A percentile compares a stretch with the other conserved stretches of the same genome.
phyloP scores from a whole-genome alignment of 2,329 filamentous ascomycete genomes.

The Colletotrichum siamense region DNA sequence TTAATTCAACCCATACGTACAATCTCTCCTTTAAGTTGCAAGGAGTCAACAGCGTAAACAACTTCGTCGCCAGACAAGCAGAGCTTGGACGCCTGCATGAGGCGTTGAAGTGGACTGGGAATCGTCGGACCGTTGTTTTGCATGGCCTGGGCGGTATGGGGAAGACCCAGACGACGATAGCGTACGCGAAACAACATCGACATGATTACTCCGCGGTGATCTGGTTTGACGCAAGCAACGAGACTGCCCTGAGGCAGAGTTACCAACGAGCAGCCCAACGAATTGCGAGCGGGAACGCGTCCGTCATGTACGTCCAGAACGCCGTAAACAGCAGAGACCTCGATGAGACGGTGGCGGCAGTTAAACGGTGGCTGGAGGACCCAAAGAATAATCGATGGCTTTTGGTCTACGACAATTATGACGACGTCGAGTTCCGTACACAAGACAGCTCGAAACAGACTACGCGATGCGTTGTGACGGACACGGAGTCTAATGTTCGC shows the following conservation, averaged over 20 bases:
- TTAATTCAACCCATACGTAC: no score
- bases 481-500: background rate
- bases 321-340: conserved; percentile 28
- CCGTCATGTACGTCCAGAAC: conserved; percentile 25
- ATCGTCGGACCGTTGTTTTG: conserved; percentile 31
- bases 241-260: conserved; percentile 39
- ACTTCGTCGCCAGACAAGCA: background rate
- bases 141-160: conserved; percentile 49
- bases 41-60: background rate
- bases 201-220: conserved; percentile 42
- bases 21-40: background rate
- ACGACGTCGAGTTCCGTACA: conserved; percentile 36
- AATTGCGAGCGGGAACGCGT: conserved; percentile 32
- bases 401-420: conserved; percentile 46
- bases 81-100: background rate
- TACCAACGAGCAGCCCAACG: conserved; percentile 31
- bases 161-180: conserved; percentile 48
- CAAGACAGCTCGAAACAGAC: background rate
- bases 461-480: rapidly evolving
- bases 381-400: conserved; percentile 41
- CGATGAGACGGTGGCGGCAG: conserved; percentile 29
- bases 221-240: conserved; percentile 47
- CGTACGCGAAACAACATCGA: conserved; percentile 38
- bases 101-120: background rate
- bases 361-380: conserved; percentile 42